phyloP scores from a whole-genome alignment of 2,329 filamentous ascomycete genomes.

The Trichoderma atroviride region DNA sequence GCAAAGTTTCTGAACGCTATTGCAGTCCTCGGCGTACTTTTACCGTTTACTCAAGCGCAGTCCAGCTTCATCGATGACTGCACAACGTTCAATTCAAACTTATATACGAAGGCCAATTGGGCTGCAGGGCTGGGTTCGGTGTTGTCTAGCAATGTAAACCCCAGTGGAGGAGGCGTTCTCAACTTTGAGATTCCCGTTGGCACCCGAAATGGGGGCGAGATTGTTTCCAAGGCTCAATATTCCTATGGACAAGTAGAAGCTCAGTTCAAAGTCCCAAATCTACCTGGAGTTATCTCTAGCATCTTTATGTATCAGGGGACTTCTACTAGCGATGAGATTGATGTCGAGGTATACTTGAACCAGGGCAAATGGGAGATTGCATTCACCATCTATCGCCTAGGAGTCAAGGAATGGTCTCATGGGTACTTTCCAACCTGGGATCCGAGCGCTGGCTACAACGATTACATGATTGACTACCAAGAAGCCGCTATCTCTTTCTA shows the following conservation, averaged over 20 bases:
- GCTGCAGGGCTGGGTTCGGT: neutral
- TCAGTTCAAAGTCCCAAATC: conserved; percentile 7
- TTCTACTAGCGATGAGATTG: conserved; percentile 11
- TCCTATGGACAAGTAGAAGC: conserved; percentile 4
- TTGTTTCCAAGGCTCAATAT: neutral
- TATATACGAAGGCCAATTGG: neutral
- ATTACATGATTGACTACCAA: conserved; percentile 17
- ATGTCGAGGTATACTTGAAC: conserved; percentile 10
- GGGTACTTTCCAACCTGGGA: neutral
- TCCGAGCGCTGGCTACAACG: neutral
- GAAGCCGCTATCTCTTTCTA: neutral
- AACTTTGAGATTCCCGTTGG: conserved; percentile 11
- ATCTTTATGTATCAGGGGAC: conserved; percentile 17
- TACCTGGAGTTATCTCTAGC: conserved; percentile 6
- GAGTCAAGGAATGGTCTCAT: conserved; percentile 6
- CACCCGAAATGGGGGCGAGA: conserved; percentile 4
- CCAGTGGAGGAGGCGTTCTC: conserved; percentile 11
- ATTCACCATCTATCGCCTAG: conserved; percentile 4
- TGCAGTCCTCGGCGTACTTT: neutral
- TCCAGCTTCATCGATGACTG: neutral
- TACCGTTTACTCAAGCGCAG: neutral
- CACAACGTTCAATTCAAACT: neutral
- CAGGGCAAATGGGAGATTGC: conserved; percentile 13
- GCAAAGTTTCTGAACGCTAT: neutral
- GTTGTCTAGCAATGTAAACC: neutral